Conservation (phyloP, 768 basidiomycete species). For the Termitomyces heimii region DNA sequence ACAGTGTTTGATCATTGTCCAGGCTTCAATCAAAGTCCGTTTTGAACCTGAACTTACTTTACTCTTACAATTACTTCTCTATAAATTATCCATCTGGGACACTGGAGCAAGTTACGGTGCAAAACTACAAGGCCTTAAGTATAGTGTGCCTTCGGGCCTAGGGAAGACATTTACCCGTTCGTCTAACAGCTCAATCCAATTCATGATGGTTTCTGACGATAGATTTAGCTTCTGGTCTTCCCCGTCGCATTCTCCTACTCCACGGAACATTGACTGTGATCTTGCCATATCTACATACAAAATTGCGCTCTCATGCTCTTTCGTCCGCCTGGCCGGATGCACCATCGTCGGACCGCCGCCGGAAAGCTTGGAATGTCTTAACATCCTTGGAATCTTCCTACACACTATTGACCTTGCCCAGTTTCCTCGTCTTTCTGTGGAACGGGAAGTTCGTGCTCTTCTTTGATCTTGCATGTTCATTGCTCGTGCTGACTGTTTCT, state of each 20-base stretch:
- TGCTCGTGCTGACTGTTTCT: background rate
- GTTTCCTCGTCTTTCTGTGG: slow-evolving; percentile 80
- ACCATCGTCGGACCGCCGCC: slow-evolving; percentile 70
- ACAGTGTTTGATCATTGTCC: slow-evolving; percentile 12
- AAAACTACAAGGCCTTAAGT: slow-evolving; percentile 73
- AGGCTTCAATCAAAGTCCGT: slow-evolving; percentile 54
- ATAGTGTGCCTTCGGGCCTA: slow-evolving; percentile 28
- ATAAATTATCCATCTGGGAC: slow-evolving; percentile 82
- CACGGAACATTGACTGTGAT: slow-evolving; percentile 73
- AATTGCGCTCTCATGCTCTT: slow-evolving; percentile 68
- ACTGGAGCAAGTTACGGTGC: slow-evolving; percentile 79
- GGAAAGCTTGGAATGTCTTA: slow-evolving; percentile 68
- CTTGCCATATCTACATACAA: slow-evolving; percentile 73
- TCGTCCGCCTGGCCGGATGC: slow-evolving; percentile 89
- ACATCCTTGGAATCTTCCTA: slow-evolving; percentile 64
- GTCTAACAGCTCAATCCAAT: slow-evolving; percentile 19
- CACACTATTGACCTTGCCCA: slow-evolving; percentile 56
- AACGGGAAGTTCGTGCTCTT: slow-evolving; percentile 58
- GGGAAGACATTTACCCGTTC: slow-evolving; percentile 25
- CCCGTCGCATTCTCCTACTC: slow-evolving; percentile 50
- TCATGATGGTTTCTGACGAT: slow-evolving; percentile 7
- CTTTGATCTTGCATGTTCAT: background rate
- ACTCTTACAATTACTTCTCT: slow-evolving; percentile 64
- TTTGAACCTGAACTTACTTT: slow-evolving; percentile 74
- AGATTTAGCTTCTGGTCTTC: slow-evolving; percentile 58